These are phyloP conservation scores for Penicillium cataractarum DNA, from an alignment of 495 filamentous ascomycete species.

Conservation along the genomic window DNA sequence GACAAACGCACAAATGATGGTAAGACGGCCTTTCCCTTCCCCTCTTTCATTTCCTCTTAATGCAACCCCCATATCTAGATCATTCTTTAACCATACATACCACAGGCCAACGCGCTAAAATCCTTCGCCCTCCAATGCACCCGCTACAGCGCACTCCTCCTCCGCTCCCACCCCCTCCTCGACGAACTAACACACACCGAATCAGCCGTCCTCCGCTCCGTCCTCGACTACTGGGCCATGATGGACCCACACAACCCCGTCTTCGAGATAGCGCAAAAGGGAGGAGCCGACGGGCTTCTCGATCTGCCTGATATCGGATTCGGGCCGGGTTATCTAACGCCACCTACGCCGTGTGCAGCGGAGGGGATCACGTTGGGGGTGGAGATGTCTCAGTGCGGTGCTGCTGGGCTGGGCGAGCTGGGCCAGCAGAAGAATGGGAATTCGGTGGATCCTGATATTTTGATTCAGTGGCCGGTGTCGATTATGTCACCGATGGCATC, in stretches of 20 bases:
- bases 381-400: background rate
- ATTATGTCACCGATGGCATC: slow-evolving; percentile 21
- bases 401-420: background rate
- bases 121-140: slow-evolving; percentile 27
- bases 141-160: slow-evolving; percentile 27
- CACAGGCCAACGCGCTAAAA: slow-evolving; percentile 24
- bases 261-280: slow-evolving; percentile 9
- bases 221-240: slow-evolving; percentile 33
- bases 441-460: slow-evolving; percentile 20
- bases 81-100: background rate
- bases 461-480: slow-evolving; percentile 18
- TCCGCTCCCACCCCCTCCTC: slow-evolving; percentile 20
- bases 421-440: background rate
- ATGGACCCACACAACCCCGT: slow-evolving; percentile 31
- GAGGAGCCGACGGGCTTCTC: background rate
- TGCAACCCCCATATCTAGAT: background rate
- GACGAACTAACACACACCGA: slow-evolving; percentile 23
- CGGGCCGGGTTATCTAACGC: slow-evolving; percentile 14
- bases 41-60: background rate
- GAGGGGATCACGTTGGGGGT: background rate
- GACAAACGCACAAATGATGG: slow-evolving; percentile 29
- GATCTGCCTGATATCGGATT: background rate
- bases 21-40: background rate
- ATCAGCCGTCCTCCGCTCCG: slow-evolving; percentile 16
- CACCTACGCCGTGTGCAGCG: slow-evolving; percentile 4